Percentiles rank a stretch among this genome's conserved stretches.
These are phyloP conservation scores for Actinidia chinensis DNA, from an alignment of 179 eudicot genomes.

Conservation along the genomic window DNA sequence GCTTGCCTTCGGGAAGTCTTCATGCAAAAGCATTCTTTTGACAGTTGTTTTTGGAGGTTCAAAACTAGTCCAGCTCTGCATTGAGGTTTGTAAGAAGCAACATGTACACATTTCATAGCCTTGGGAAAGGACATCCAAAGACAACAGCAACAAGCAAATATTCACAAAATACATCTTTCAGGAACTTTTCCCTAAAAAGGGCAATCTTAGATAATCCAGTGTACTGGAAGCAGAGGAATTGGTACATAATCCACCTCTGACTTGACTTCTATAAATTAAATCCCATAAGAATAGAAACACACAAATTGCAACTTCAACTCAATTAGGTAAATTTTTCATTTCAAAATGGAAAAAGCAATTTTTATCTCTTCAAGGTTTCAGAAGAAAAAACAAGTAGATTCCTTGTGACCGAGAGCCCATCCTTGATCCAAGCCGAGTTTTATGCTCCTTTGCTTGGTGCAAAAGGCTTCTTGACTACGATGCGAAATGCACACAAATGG, in stretches of 20 bases:
- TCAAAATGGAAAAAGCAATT: conserved; percentile 12
- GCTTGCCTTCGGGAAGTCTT: conserved; percentile 34
- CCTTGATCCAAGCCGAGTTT: background rate
- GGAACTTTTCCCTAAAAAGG: too few species aligned
- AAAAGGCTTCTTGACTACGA: background rate
- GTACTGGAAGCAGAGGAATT: background rate
- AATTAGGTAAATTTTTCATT: conserved; percentile 1
- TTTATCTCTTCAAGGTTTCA: too few species aligned
- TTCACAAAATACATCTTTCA: background rate
- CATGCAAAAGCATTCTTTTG: conserved; percentile 52
- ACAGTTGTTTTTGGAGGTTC: conserved; percentile 87
- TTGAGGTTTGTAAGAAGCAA: conserved; percentile 18
- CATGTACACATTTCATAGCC: background rate
- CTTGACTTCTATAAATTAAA: background rate
- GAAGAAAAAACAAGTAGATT: background rate
- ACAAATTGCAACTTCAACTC: background rate
- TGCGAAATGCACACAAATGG: background rate
- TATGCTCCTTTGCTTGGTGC: background rate
- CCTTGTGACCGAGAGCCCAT: background rate
- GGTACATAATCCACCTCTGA: background rate
- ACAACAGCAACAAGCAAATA: conserved; percentile 1
- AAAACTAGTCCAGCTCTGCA: conserved; percentile 80
- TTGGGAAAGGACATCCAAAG: conserved; percentile 4
- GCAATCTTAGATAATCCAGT: too few species aligned
- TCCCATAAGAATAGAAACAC: background rate